Evolutionary conservation across 2,329 filamentous ascomycete species (phyloP), one percentile per base, ranked within the genome.

Genomic region (Rhynchosporium graminicola): DNA sequence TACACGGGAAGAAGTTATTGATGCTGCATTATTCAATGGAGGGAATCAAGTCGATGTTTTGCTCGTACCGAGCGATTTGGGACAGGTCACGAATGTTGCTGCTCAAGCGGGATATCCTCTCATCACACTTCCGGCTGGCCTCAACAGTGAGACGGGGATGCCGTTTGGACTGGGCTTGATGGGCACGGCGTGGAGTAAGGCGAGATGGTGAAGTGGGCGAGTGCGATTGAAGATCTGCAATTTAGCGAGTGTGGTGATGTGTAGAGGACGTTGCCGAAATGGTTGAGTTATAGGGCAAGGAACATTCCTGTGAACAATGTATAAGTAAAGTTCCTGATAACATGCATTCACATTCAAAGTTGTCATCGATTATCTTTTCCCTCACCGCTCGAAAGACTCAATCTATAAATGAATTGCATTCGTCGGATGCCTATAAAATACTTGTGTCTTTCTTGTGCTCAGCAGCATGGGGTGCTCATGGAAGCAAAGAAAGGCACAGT

Each of bases 81-180:
- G 82, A 0, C 87, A 90, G 73, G 83, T 83, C 3, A 85, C 85
- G 65, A 85, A 90, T 74, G 83, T 90, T 63, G 86, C 88, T 0
- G 89, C 90, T 0, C 88, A 92, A 75, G 90, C 89, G 4, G 88
- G 89, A 0, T 92, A 92, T 71, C 89, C 89, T 0, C 81, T 90
- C 71, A 79, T 92, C 57, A 90, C 88, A 0, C 72, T 92, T 0
- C 89, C 89, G 0, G 86, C 81, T 0, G 86, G 86, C 1, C 76
- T 85, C 5, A 78, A 82, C 66, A 67, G 74, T 8, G 75, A 72
- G 12, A 82, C 80, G 3, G 83, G 84, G 6, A 86, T 88, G 82
- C 84, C 84, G 0, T 86, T 85, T 65, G 85, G 85, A 1, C 72
- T 89, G 31, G 83, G 79, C 0, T 77, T 89, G 3, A 80, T 85